These are phyloP conservation scores for Dissophora ornata DNA, from an alignment of 192 early-diverging fungal species.

Conservation along the genomic window DNA sequence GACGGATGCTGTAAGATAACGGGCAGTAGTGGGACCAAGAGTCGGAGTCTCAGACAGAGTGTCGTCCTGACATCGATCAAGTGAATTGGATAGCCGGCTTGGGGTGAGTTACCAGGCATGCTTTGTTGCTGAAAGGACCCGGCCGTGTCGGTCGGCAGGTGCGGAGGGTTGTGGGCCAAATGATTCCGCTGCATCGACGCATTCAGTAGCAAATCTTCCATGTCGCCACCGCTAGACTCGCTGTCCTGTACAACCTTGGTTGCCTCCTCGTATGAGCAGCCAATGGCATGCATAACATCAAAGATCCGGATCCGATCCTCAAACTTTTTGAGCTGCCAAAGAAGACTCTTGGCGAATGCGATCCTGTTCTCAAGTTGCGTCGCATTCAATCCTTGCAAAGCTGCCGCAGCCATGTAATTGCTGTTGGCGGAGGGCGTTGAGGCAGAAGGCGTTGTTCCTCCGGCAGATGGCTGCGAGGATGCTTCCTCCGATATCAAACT, in stretches of 20 bases:
- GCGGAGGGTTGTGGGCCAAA: conserved; percentile 12
- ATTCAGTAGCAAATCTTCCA: conserved; percentile 40
- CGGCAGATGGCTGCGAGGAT: neutral
- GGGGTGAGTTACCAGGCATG: neutral
- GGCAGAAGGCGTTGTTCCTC: conserved; percentile 22
- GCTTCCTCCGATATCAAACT: conserved; percentile 19
- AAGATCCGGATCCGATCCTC: conserved; percentile 51
- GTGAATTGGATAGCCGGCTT: neutral
- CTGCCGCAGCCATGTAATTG: neutral
- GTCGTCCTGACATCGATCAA: conserved; percentile 48
- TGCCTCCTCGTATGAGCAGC: conserved; percentile 58
- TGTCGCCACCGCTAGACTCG: conserved; percentile 16
- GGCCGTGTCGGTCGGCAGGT: conserved; percentile 3
- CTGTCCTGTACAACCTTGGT: conserved; percentile 50
- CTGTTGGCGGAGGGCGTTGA: conserved; percentile 8
- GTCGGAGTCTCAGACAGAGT: conserved; percentile 59
- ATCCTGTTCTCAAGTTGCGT: conserved; percentile 56
- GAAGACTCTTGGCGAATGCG: conserved; percentile 54
- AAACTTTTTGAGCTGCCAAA: conserved; percentile 58
- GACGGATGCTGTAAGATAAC: conserved; percentile 62
- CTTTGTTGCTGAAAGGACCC: conserved; percentile 8
- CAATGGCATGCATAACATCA: conserved; percentile 62
- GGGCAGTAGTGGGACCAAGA: conserved; percentile 59
- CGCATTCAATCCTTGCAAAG: conserved; percentile 35
- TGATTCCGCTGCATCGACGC: conserved; percentile 28